phyloP scores from a whole-genome alignment of 2,329 filamentous ascomycete species.

The Podosphaera fusca region DNA sequence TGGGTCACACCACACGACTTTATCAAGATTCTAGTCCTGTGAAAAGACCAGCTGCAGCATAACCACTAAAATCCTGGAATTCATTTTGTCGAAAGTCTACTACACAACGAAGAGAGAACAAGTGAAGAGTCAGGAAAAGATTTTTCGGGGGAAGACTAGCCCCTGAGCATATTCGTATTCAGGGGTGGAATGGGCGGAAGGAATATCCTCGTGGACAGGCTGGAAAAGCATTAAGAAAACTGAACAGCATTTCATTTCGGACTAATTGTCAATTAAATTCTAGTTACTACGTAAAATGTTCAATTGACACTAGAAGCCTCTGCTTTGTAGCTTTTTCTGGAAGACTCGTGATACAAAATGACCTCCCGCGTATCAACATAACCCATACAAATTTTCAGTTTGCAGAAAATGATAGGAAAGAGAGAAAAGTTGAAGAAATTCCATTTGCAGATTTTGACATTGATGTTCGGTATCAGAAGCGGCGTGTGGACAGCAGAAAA shows the following conservation, averaged over 20 bases:
- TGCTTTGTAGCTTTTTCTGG: background rate
- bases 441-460: no score
- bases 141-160: background rate
- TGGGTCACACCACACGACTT: background rate
- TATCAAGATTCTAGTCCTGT: background rate
- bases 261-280: background rate
- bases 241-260: background rate
- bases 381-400: no score
- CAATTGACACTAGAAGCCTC: background rate
- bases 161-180: no score
- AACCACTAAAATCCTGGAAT: background rate
- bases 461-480: no score
- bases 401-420: no score
- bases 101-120: background rate
- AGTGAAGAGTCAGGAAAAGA: background rate
- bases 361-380: no score
- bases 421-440: no score
- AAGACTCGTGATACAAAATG: background rate
- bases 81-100: background rate
- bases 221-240: background rate
- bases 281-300: background rate
- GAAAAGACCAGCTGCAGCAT: background rate
- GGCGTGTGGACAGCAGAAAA: no score
- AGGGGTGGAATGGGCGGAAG: background rate
- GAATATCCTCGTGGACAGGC: background rate